A percentile compares a stretch with the other conserved stretches of the same genome.
These are phyloP conservation scores for Botryosphaeria dothidea DNA, from an alignment of 2,329 filamentous ascomycete genomes.

Conservation along the genomic window DNA sequence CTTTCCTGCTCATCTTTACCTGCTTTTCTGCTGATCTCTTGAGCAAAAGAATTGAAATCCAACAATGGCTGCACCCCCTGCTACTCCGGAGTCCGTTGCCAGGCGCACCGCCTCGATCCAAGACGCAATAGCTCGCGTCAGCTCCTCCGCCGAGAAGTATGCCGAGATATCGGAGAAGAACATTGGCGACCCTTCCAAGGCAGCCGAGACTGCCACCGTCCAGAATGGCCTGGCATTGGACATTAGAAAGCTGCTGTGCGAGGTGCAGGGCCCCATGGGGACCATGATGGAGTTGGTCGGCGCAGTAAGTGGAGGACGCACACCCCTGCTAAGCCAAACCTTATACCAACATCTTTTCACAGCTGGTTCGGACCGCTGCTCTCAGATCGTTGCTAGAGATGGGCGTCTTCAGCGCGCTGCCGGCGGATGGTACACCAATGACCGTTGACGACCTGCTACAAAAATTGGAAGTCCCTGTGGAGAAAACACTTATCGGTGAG, in stretches of 20 bases:
- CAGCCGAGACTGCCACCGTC: background rate
- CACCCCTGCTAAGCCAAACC: background rate
- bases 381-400: conserved; percentile 11
- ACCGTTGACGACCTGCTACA: conserved; percentile 5
- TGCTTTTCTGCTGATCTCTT: no score
- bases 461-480: background rate
- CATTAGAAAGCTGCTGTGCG: conserved; percentile 1
- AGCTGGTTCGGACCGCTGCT: conserved; percentile 11
- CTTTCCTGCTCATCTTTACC: no score
- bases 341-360: background rate
- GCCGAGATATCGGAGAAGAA: background rate
- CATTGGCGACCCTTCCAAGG: background rate
- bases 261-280: conserved; percentile 8
- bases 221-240: background rate
- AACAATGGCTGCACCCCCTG: conserved; percentile 1
- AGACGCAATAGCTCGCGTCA: conserved; percentile 3
- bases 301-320: background rate
- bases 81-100: conserved; percentile 11
- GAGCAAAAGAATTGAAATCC: no score
- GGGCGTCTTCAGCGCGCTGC: conserved; percentile 9
- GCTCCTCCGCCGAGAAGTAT: background rate
- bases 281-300: conserved; percentile 2
- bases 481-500: conserved; percentile 2
- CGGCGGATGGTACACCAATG: conserved; percentile 12
- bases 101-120: conserved; percentile 13